A percentile compares a stretch with the other conserved stretches of the same genome.
These are phyloP conservation scores for Bipolaris gigantea DNA, from an alignment of 2,329 filamentous ascomycete genomes.

Conservation along the genomic window DNA sequence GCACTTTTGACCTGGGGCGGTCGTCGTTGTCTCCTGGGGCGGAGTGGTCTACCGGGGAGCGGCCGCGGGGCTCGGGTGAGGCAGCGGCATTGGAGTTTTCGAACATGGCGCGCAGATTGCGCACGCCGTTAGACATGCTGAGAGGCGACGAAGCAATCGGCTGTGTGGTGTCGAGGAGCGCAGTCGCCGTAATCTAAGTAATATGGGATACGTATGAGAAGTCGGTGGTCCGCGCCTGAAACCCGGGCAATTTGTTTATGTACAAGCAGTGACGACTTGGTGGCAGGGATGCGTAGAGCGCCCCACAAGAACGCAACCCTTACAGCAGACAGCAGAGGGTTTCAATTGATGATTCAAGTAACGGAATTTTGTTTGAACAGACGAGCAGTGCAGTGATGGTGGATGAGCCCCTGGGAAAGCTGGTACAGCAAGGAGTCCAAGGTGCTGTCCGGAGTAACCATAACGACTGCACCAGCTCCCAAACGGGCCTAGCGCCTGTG, in stretches of 20 bases:
- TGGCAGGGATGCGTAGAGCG: conserved; percentile 20
- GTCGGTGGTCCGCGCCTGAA: conserved; percentile 29
- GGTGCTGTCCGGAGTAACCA: conserved; percentile 20
- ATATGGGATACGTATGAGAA: conserved; percentile 29
- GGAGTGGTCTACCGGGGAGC: conserved; percentile 46
- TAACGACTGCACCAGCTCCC: conserved; percentile 16
- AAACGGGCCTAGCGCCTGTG: conserved; percentile 21
- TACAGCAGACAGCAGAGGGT: conserved; percentile 17
- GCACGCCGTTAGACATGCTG: conserved; percentile 55
- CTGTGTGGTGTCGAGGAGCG: conserved; percentile 18
- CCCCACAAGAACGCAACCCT: conserved; percentile 18
- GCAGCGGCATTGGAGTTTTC: conserved; percentile 45
- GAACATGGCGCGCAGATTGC: conserved; percentile 55
- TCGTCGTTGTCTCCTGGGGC: conserved; percentile 30
- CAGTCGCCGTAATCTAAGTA: conserved; percentile 7
- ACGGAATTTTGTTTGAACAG: not conserved
- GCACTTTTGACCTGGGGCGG: conserved; percentile 49
- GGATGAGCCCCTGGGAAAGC: conserved; percentile 13
- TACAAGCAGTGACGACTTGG: conserved; percentile 24
- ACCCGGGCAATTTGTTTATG: conserved; percentile 28
- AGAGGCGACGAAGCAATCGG: conserved; percentile 19
- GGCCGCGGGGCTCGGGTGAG: conserved; percentile 49
- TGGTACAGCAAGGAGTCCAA: conserved; percentile 7
- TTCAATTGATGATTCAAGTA: conserved; percentile 1
- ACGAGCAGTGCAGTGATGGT: conserved; percentile 6